A percentile compares a stretch with the other conserved stretches of the same genome.
Evolutionary conservation across 2,329 filamentous ascomycete genomes (phyloP).

Genomic region (Penicillium sp.): DNA sequence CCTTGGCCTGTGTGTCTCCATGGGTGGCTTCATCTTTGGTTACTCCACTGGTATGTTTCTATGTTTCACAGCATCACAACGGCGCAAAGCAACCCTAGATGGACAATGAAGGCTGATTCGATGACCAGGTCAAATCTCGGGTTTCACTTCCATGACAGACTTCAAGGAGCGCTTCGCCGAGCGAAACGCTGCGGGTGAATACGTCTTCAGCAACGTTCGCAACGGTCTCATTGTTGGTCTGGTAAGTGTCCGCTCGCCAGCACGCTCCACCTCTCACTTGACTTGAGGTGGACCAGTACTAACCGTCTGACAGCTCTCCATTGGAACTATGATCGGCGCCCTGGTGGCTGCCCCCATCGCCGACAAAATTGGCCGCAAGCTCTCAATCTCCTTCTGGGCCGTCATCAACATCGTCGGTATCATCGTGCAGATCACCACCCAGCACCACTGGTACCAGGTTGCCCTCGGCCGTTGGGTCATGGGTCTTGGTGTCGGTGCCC

Average conservation of each 20-base stretch:
- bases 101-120: neutral
- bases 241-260: slow-evolving; percentile 34
- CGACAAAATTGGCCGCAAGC: slow-evolving; percentile 50
- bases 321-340: slow-evolving; percentile 50
- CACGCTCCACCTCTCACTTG: too few relatives aligned
- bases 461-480: slow-evolving; percentile 52
- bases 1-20: slow-evolving; percentile 51
- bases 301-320: slow-evolving; percentile 40
- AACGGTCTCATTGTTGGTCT: slow-evolving; percentile 51
- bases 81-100: neutral
- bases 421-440: slow-evolving; percentile 51
- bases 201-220: slow-evolving; percentile 49
- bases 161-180: slow-evolving; percentile 49
- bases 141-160: slow-evolving; percentile 52
- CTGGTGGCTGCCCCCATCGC: slow-evolving; percentile 50
- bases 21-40: slow-evolving; percentile 54
- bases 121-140: slow-evolving; percentile 46
- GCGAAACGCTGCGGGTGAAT: slow-evolving; percentile 33
- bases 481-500: slow-evolving; percentile 53
- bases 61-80: slow-evolving; percentile 18
- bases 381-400: slow-evolving; percentile 51
- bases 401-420: slow-evolving; percentile 51
- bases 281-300: neutral
- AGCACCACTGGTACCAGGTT: slow-evolving; percentile 48
- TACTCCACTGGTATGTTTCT: slow-evolving; percentile 46